phyloP scores from a whole-genome alignment of 1,284 basidiomycete genomes.

The Athelia sp. region DNA sequence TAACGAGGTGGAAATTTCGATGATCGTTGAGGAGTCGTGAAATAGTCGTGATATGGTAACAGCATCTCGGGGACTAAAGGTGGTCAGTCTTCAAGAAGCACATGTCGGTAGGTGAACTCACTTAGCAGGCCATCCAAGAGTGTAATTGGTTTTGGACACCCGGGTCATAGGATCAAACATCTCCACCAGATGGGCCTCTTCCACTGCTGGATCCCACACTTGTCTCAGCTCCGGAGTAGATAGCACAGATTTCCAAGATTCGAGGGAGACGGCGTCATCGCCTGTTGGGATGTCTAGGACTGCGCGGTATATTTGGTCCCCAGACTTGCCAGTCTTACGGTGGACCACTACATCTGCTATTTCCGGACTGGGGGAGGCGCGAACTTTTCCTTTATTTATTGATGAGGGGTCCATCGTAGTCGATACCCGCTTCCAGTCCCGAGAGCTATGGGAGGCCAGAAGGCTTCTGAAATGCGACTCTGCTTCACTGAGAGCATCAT shows the following conservation, averaged over 20 bases:
- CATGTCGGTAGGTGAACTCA: slow-evolving; percentile 35
- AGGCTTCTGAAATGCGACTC: slow-evolving; percentile 68
- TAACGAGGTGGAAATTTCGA: slow-evolving; percentile 94
- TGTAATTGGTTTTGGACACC: slow-evolving; percentile 87
- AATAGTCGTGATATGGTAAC: slow-evolving; percentile 88
- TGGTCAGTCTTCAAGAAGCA: slow-evolving; percentile 13
- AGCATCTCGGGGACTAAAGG: slow-evolving; percentile 79
- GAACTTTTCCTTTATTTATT: slow-evolving; percentile 57
- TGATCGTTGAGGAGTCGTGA: slow-evolving; percentile 76
- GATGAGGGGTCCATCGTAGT: slow-evolving; percentile 36
- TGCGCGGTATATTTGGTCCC: slow-evolving; percentile 79
- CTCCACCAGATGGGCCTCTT: slow-evolving; percentile 80
- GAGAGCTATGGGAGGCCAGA: slow-evolving; percentile 53
- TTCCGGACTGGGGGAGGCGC: slow-evolving; percentile 48
- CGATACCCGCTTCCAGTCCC: slow-evolving; percentile 70
- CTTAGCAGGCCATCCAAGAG: slow-evolving; percentile 96
- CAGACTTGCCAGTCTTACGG: slow-evolving; percentile 55
- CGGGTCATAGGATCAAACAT: slow-evolving; percentile 83
- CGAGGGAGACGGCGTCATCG: slow-evolving; percentile 62
- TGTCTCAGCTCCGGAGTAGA: slow-evolving; percentile 81
- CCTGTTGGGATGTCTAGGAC: slow-evolving; percentile 72
- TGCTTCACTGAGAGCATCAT: slow-evolving; percentile 61
- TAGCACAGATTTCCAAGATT: slow-evolving; percentile 80
- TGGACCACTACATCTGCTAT: slow-evolving; percentile 65
- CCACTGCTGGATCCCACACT: slow-evolving; percentile 92